A percentile compares a stretch with the other conserved stretches of the same genome.
Evolutionary conservation across 2,329 filamentous ascomycete species (phyloP).

Genomic region (Beauveria sp.): DNA sequence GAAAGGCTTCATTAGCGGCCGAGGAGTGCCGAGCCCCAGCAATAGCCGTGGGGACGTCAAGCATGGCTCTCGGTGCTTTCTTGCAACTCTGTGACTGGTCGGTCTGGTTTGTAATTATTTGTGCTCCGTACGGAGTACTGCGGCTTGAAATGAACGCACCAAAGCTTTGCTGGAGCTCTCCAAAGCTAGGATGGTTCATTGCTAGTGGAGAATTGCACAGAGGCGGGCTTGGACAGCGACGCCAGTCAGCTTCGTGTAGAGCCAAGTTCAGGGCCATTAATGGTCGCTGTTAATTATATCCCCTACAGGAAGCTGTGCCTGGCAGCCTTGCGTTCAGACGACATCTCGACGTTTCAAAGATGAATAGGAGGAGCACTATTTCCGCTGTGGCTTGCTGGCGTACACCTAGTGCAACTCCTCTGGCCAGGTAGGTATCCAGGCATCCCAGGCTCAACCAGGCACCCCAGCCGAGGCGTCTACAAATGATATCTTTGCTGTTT

Average conservation of each 20-base stretch:
- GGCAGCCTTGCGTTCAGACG: neutral
- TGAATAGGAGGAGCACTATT: neutral
- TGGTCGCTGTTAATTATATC: neutral
- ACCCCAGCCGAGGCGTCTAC: neutral
- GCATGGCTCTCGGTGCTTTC: neutral
- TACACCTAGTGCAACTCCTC: too few relatives aligned
- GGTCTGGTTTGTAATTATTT: neutral
- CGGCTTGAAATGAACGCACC: neutral
- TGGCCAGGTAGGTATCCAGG: too few relatives aligned
- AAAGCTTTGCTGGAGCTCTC: neutral
- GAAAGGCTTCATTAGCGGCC: neutral
- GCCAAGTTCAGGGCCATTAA: neutral
- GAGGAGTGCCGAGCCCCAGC: neutral
- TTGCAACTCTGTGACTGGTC: neutral
- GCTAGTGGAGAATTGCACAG: neutral
- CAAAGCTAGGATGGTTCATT: neutral
- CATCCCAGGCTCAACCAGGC: neutral
- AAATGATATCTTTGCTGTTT: neutral
- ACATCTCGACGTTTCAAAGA: neutral
- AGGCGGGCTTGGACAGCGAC: neutral
- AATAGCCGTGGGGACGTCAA: neutral
- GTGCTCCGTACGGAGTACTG: neutral
- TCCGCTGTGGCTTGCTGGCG: neutral
- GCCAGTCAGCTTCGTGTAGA: constrained; percentile 3
- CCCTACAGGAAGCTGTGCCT: neutral